Evolutionary conservation across 805 yeast species (phyloP), one percentile per base, ranked within the genome.

Genomic region (Wickerhamomyces xylosicus): DNA sequence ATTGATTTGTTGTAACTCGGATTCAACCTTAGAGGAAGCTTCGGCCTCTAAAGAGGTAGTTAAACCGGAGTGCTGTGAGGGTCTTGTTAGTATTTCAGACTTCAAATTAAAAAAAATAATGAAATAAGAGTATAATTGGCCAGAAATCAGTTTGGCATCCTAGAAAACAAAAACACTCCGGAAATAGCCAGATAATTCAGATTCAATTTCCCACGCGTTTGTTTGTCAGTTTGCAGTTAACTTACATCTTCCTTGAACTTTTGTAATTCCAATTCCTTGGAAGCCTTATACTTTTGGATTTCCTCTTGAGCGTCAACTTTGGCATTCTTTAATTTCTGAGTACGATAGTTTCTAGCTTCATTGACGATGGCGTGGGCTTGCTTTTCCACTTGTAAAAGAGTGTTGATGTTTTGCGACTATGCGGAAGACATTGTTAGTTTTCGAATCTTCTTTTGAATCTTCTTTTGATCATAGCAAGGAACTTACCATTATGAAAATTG

Each of bases 281-380:
- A 74, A 37, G 69, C 59, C 70, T 85, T 89, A 74, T 92, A 92
- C 41, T 77, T 79, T 48, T 79, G 83, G 53, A 92, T 85, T 63
- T 92, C 98, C 41, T 70, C 66, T 47, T 86, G 82, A 29, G 98
- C 98, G 60, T 92, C 97, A 19, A 80, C 66, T 68, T 87, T 90
- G 38, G 97, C 95, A 35, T 92, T 89, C 74, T 90, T 92, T 59
- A 92, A 72, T 48, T 87, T 83, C 49, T 76, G 80, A 33, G 92
- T 73, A 63, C 95, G 85, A 67, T 81, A 86, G 52, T 79, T 73
- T 71, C 97, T 85, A 19, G 98, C 97, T 58, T 83, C 82, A 54
- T 89, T 73, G 45, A 92, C 97, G 47, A 89, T 84, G 52, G 80
- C 89, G 52, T 95, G 97, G n/a, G 98, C 97, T 54, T 85, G 90